These are phyloP conservation scores for Lasiodiplodia theobromae DNA, from an alignment of 2,329 filamentous ascomycete species.

Conservation along the genomic window DNA sequence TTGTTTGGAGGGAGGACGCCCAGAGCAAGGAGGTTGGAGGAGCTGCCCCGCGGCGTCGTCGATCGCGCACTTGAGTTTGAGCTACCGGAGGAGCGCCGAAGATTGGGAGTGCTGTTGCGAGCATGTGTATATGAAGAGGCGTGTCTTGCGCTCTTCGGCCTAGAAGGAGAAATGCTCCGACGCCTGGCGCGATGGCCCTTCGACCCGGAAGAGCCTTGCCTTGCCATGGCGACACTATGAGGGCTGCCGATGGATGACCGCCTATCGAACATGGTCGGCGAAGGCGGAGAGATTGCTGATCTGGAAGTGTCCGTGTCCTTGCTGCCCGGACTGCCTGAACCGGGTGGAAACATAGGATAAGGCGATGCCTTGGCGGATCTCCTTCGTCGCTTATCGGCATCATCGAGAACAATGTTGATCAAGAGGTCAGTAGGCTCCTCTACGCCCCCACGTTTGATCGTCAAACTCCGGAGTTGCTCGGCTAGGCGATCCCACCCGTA, in stretches of 20 bases:
- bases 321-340: constrained; percentile 66
- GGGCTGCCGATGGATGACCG: constrained; percentile 59
- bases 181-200: constrained; percentile 55
- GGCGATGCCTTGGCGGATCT: constrained; percentile 85
- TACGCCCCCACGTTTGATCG: constrained; percentile 83
- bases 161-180: constrained; percentile 81
- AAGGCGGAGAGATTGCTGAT: constrained; percentile 64
- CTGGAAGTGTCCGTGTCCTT: constrained; percentile 71
- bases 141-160: constrained; percentile 78
- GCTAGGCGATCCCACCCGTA: constrained; percentile 95
- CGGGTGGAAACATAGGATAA: constrained; percentile 77
- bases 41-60: constrained; percentile 68
- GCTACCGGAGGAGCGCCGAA: constrained; percentile 89
- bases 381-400: constrained; percentile 90
- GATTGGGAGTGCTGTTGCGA: constrained; percentile 72
- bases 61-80: constrained; percentile 78
- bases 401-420: constrained; percentile 92
- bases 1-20: constrained; percentile 82
- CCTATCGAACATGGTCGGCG: constrained; percentile 46
- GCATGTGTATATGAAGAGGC: constrained; percentile 68
- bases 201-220: constrained; percentile 63
- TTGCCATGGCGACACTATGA: constrained; percentile 55
- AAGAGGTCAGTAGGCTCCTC: constrained; percentile 91
- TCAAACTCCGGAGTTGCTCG: constrained; percentile 89
- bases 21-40: constrained; percentile 76